Conservation (phyloP, 345 rosid species). For the Populus simonii region DNA sequence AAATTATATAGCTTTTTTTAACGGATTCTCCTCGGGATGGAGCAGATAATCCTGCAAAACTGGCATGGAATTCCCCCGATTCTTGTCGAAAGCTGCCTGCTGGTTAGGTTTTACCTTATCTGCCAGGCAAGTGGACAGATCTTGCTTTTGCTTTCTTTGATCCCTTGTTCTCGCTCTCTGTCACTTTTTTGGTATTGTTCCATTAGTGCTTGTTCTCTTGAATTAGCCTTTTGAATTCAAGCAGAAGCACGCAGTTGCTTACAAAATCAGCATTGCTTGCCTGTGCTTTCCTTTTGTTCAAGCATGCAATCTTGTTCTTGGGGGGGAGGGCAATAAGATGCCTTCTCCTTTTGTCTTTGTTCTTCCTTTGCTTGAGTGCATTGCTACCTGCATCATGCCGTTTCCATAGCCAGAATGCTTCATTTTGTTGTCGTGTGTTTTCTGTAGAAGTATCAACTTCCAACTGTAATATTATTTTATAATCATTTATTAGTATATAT, state of each 20-base stretch:
- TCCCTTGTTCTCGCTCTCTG: neutral
- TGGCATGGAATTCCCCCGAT: neutral
- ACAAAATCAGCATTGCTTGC: neutral
- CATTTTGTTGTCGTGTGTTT: too few relatives aligned
- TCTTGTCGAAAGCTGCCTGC: too few relatives aligned
- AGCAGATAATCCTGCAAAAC: neutral
- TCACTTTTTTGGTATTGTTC: neutral
- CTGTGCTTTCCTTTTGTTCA: neutral
- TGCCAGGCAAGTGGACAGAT: too few relatives aligned
- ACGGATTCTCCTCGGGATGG: neutral
- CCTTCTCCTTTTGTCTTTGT: too few relatives aligned
- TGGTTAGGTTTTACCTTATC: too few relatives aligned
- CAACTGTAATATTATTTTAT: too few relatives aligned
- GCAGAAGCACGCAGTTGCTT: neutral
- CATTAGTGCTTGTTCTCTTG: neutral
- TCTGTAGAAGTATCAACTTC: too few relatives aligned
- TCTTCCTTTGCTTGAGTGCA: neutral
- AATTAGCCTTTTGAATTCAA: neutral
- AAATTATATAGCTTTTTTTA: neutral
- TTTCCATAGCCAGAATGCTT: neutral
- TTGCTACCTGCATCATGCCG: neutral
- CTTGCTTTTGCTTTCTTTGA: neutral
- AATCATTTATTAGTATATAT: too few relatives aligned
- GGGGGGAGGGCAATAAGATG: neutral
- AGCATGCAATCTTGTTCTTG: neutral